Conservation (phyloP, 768 basidiomycete species). For the Tubosaeta brunneosetosa region DNA sequence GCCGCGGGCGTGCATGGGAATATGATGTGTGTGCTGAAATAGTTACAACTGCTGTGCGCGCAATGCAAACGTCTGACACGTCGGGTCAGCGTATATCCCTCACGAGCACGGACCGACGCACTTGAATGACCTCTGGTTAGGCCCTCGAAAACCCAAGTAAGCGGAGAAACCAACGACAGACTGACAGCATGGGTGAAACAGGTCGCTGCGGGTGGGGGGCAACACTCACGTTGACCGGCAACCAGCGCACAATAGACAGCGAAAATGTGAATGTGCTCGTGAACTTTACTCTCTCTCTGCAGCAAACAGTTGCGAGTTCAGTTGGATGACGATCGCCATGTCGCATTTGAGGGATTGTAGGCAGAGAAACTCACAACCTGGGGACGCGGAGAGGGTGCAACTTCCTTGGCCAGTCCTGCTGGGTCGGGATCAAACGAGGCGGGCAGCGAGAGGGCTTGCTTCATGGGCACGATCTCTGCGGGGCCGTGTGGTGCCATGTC, state of each 20-base stretch:
- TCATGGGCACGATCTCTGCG: background rate
- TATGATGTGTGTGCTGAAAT: constrained; percentile 10
- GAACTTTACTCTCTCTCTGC: constrained; percentile 8
- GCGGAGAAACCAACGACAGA: constrained; percentile 22
- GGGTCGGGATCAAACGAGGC: constrained; percentile 3
- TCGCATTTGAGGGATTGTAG: constrained; percentile 1
- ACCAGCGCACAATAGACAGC: constrained; percentile 19
- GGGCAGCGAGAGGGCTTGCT: constrained; percentile 9
- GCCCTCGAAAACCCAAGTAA: constrained; percentile 24
- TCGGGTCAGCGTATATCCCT: constrained; percentile 2
- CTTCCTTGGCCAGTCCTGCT: background rate
- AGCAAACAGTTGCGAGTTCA: constrained; percentile 21
- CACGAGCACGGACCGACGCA: constrained; percentile 1
- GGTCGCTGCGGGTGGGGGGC: background rate
- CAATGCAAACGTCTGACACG: constrained; percentile 4
- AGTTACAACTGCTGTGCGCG: constrained; percentile 14
- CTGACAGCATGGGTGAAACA: constrained; percentile 8
- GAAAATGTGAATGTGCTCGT: constrained; percentile 8
- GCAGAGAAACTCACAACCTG: constrained; percentile 21
- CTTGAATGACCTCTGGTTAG: constrained; percentile 14
- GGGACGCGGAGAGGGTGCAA: constrained; percentile 7
- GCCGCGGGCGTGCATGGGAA: constrained; percentile 21
- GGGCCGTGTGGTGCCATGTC: background rate
- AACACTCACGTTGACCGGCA: constrained; percentile 23
- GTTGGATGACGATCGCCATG: constrained; percentile 11